Evolutionary conservation across 1,284 basidiomycete genomes (phyloP).

Genomic region (Macrocystidia cucumis): DNA sequence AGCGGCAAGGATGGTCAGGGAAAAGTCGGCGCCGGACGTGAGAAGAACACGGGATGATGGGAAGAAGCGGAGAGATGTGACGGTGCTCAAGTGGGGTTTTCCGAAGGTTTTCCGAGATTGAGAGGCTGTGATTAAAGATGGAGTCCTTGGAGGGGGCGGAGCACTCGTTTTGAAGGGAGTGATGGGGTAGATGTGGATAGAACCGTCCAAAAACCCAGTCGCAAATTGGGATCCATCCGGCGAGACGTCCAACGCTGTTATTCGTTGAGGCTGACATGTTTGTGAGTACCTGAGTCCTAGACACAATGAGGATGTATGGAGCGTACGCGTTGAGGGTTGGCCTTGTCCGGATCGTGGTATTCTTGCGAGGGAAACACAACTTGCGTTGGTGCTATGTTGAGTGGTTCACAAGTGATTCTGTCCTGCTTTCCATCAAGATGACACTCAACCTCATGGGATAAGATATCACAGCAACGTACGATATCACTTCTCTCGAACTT

Average conservation of each 20-base stretch:
- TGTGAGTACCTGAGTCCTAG: conserved; percentile 6
- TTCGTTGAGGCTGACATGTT: conserved; percentile 37
- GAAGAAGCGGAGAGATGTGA: conserved; percentile 52
- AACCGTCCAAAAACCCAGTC: conserved; percentile 52
- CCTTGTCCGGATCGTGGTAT: conserved; percentile 35
- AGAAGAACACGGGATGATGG: conserved; percentile 59
- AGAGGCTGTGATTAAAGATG: conserved; percentile 9
- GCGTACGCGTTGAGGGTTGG: conserved; percentile 31
- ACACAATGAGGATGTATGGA: conserved; percentile 4
- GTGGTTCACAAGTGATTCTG: conserved; percentile 21
- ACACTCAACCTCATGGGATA: conserved; percentile 5
- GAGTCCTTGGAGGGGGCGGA: conserved; percentile 6
- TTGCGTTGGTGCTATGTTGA: conserved; percentile 36
- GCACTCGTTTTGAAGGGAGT: too few species aligned
- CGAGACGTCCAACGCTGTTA: conserved; percentile 56
- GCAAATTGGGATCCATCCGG: conserved; percentile 51
- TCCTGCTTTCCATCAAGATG: conserved; percentile 19
- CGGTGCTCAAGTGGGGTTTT: conserved; percentile 42
- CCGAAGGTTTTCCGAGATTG: conserved; percentile 1
- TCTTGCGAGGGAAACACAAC: conserved; percentile 35
- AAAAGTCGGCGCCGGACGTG: conserved; percentile 56
- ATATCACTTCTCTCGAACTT: background rate
- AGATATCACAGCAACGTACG: conserved; percentile 9
- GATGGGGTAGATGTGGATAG: conserved; percentile 37
- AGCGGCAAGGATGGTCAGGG: conserved; percentile 52